Evolutionary conservation across 116 monocot species (phyloP).

Genomic region (Zostera marina): DNA sequence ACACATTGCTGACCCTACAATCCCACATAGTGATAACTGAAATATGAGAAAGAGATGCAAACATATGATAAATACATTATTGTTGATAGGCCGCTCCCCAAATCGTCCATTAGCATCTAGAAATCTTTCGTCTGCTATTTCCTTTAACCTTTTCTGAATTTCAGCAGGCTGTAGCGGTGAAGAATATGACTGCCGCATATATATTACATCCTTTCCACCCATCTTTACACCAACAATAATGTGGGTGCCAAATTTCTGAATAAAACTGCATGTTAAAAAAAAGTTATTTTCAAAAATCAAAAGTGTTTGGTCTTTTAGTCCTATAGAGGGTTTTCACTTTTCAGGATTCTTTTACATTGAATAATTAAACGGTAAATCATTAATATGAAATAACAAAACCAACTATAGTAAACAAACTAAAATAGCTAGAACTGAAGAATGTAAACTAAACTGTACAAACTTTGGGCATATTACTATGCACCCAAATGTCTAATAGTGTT

Average conservation of each 20-base stretch:
- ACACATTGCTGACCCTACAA: too few species aligned
- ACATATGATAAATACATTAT: slow-evolving; percentile 1
- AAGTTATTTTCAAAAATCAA: neutral
- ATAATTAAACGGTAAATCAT: too few species aligned
- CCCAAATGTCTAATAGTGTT: too few species aligned
- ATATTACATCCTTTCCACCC: slow-evolving; percentile 18
- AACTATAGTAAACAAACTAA: too few species aligned
- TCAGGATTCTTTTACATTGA: too few species aligned
- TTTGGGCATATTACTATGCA: too few species aligned
- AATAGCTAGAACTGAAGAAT: too few species aligned
- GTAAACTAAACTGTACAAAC: too few species aligned
- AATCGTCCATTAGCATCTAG: slow-evolving; percentile 23
- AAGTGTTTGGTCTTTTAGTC: neutral
- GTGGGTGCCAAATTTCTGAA: slow-evolving; percentile 65
- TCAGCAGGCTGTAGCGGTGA: slow-evolving; percentile 55
- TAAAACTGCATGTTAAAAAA: slow-evolving; percentile 29
- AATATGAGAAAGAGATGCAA: neutral
- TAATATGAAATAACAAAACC: too few species aligned
- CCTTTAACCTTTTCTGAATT: slow-evolving; percentile 69
- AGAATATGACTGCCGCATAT: slow-evolving; percentile 26
- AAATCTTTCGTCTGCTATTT: slow-evolving; percentile 63
- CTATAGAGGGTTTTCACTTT: too few species aligned
- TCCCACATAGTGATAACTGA: too few species aligned
- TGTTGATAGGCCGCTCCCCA: neutral
- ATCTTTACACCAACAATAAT: slow-evolving; percentile 17